Base-by-base conservation (phyloP, 2,329 filamentous ascomycete species). In the Fonsecaea erecta region DNA sequence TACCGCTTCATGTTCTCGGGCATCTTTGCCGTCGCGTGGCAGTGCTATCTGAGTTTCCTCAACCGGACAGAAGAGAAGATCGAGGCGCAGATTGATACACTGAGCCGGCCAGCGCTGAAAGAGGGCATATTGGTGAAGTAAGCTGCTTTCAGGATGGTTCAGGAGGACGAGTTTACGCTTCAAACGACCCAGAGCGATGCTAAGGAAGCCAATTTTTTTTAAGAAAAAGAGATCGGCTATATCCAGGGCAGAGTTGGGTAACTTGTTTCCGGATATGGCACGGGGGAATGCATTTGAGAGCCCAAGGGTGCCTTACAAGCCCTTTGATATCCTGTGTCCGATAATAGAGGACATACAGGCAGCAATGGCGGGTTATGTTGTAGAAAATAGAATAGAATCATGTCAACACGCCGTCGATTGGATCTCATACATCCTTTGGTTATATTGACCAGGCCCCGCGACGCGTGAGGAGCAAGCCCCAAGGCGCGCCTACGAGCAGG, bases 11-110 rank as follows among this genome's bases (percentile, higher is more conserved):
- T 96, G 16, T 95, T 97, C 71, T 87, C 90, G 0, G 92, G 91
- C 1, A 79, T 90, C 6, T 85, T 96, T 69, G 91, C 92, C 0
- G 89, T 97, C 58, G 91, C 90, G 0, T 97, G 93, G 93, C 93
- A 97, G 84, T 93, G 92, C 0, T 97, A 97, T 81, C 74, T 97
- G 71, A 91, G 88, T 71, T 90, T 68, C 52, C 65, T 72, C 64
- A 72, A 72, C 55, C 67, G 71, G 21, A 68, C 60, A 43, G 70
- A 71, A 57, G 71, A 71, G 61, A 71, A 71, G 58, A 64, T 67
- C 16, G 69, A 72, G 40, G 48, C 64, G 62, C 51, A 60, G 28
- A 65, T 62, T 26, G 67, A 69, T 48, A 52, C 67, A 4, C 26
- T 67, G 55, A 60, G 52, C 32, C 48, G 60, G 48, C 64, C 67